Evolutionary conservation across 345 rosid species (phyloP).

Genomic region (Populus nigra): DNA sequence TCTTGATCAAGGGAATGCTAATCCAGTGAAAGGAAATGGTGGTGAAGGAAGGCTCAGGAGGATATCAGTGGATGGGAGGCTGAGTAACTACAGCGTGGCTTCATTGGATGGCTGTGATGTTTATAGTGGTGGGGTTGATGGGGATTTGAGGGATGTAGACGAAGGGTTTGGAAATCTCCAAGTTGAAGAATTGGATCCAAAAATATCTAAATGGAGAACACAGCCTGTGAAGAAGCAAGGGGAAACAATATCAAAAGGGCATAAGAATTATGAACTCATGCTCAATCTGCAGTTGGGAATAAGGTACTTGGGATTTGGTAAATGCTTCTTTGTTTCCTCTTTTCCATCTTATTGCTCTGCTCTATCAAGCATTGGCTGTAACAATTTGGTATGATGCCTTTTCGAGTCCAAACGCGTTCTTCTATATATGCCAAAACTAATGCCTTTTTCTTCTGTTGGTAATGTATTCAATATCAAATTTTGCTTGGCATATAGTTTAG

Average conservation of each 20-base stretch:
- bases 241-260: constrained; percentile 81
- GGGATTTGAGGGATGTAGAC: constrained; percentile 35
- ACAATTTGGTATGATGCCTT: not conserved
- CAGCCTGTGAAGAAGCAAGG: constrained; percentile 80
- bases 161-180: constrained; percentile 45
- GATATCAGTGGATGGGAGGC: constrained; percentile 66
- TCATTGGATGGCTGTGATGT: constrained; percentile 27
- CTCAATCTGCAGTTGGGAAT: constrained; percentile 96
- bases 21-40: constrained; percentile 24
- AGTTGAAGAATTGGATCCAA: constrained; percentile 40
- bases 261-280: constrained; percentile 95
- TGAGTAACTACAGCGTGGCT: constrained; percentile 42
- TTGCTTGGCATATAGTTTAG: not conserved
- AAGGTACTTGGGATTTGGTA: constrained; percentile 45
- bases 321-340: not conserved
- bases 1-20: constrained; percentile 23
- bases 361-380: not conserved
- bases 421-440: not conserved
- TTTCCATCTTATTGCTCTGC: not conserved
- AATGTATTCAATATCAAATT: not conserved
- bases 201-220: constrained; percentile 39
- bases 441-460: not conserved
- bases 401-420: not conserved
- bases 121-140: constrained; percentile 27
- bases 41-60: constrained; percentile 47